phyloP scores from a whole-genome alignment of 805 yeast species.

The Tetrapisispora nanseiensis region DNA sequence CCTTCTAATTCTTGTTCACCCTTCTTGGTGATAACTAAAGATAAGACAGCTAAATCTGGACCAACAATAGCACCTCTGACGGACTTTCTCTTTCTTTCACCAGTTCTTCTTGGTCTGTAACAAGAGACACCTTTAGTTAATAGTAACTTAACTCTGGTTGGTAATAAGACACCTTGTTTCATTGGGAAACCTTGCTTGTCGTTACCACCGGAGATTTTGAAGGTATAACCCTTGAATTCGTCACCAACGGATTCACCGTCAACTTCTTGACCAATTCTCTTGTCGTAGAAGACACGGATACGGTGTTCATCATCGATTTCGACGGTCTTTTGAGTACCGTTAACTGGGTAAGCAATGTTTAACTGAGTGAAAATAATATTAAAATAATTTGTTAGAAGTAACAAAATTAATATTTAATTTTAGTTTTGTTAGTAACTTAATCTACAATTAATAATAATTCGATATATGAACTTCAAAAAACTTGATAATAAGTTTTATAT shows the following conservation, averaged over 20 bases:
- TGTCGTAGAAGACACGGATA: slow-evolving; percentile 95
- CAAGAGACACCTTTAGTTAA: slow-evolving; percentile 91
- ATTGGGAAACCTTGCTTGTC: slow-evolving; percentile 99
- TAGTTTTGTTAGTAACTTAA: not conserved
- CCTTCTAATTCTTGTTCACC: slow-evolving; percentile 96
- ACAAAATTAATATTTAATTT: not conserved
- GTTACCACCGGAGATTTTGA: slow-evolving; percentile 99
- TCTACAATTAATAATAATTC: not conserved
- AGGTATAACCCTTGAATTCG: slow-evolving; percentile 98
- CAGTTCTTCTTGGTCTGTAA: slow-evolving; percentile 99
- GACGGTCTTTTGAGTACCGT: slow-evolving; percentile 98
- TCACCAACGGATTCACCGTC: slow-evolving; percentile 98
- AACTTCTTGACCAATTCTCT: slow-evolving; percentile 99
- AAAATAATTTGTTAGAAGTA: slow-evolving; percentile 12
- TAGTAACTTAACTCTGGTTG: slow-evolving; percentile 97
- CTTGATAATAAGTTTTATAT: not conserved
- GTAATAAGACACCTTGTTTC: slow-evolving; percentile 99
- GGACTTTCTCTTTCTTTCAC: slow-evolving; percentile 99
- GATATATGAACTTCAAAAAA: not conserved
- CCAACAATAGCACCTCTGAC: slow-evolving; percentile 99
- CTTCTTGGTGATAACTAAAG: slow-evolving; percentile 90
- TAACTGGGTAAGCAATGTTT: slow-evolving; percentile 99
- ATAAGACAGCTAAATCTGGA: slow-evolving; percentile 90
- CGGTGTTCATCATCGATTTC: slow-evolving; percentile 99
- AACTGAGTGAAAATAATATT: slow-evolving; percentile 41